Evolutionary conservation across 129 eudicot genomes (phyloP).

Genomic region (Pulicaria dysenterica): DNA sequence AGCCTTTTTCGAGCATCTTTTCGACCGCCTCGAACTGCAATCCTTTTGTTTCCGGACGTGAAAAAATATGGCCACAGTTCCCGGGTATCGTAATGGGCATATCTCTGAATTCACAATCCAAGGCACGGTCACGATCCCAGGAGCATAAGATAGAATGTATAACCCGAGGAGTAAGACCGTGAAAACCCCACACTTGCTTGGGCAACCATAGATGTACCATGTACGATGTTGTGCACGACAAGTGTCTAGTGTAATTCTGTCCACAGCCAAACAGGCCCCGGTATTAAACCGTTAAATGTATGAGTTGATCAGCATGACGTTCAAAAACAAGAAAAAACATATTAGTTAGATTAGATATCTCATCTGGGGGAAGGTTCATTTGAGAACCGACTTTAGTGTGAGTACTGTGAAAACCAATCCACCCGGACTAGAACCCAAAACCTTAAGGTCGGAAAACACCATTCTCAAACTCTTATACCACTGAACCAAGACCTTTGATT

Average conservation of each 20-base stretch:
- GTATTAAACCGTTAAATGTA: constrained; percentile 44
- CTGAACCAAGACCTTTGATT: no score
- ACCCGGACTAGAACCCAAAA: no score
- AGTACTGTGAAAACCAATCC: no score
- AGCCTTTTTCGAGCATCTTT: constrained; percentile 67
- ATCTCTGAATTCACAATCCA: constrained; percentile 76
- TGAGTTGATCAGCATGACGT: no score
- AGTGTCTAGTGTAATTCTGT: constrained; percentile 25
- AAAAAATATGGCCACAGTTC: constrained; percentile 51
- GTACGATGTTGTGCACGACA: constrained; percentile 52
- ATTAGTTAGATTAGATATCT: no score
- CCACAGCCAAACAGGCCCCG: constrained; percentile 56
- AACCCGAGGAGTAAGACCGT: constrained; percentile 50
- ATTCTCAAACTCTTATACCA: no score
- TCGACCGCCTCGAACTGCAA: constrained; percentile 69
- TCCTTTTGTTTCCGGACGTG: constrained; percentile 72
- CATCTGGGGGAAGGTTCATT: no score
- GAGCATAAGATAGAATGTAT: constrained; percentile 62
- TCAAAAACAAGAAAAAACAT: no score
- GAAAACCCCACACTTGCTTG: constrained; percentile 54
- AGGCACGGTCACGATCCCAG: constrained; percentile 66
- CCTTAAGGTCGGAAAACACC: no score
- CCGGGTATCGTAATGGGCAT: constrained; percentile 62
- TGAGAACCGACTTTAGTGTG: no score
- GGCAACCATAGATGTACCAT: constrained; percentile 71